Percentiles rank a stretch among this genome's conserved stretches.
Conservation (phyloP, 2,329 filamentous ascomycete genomes). For the Ophiostoma triangulosporum region DNA sequence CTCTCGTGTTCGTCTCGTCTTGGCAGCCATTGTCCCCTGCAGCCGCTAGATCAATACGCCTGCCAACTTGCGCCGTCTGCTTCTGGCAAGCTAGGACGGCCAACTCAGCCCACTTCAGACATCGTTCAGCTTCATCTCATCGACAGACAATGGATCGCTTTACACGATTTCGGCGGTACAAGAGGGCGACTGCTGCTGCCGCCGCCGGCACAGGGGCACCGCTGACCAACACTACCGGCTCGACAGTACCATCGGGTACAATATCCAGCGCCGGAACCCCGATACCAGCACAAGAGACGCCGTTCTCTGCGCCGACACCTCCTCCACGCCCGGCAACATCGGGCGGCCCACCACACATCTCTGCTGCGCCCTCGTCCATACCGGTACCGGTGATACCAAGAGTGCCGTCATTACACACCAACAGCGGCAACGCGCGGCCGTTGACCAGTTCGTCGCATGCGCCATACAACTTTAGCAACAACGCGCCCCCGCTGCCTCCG, state of each 20-base stretch:
- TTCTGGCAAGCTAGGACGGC: no score
- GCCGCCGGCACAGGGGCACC: background rate
- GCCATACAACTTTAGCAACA: background rate
- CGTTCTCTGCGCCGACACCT: background rate
- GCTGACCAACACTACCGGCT: background rate
- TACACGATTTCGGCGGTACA: constrained; percentile 20
- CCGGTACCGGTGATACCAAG: background rate
- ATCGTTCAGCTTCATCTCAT: no score
- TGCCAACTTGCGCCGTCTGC: no score
- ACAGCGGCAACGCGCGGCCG: background rate
- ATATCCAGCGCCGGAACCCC: background rate
- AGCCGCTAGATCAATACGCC: no score
- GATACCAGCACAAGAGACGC: background rate
- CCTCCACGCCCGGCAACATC: background rate
- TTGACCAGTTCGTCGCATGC: background rate
- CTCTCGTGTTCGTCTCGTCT: no score
- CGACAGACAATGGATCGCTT: constrained; percentile 19
- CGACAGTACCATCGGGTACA: background rate
- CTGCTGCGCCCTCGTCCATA: background rate
- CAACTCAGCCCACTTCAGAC: no score
- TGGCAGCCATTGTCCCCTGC: no score
- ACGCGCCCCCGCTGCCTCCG: background rate
- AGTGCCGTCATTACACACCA: background rate
- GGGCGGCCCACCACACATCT: background rate
- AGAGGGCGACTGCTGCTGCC: constrained; percentile 14